Evolutionary conservation across 768 basidiomycete genomes (phyloP).

Genomic region (Chalciporus sphaerocephalus): DNA sequence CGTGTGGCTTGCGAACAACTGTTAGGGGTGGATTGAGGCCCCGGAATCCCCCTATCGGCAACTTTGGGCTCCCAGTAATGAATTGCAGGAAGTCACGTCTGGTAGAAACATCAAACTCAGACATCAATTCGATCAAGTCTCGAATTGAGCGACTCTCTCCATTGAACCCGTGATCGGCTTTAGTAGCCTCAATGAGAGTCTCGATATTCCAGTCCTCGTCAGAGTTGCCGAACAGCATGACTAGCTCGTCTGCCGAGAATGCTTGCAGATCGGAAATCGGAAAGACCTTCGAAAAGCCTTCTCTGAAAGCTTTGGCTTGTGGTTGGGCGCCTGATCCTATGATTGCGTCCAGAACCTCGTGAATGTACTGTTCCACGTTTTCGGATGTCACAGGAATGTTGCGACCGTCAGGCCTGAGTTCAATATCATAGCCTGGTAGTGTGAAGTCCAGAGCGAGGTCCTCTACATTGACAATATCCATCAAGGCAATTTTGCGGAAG

Average conservation of each 20-base stretch:
- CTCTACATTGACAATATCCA: slow-evolving; percentile 66
- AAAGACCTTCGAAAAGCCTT: slow-evolving; percentile 96
- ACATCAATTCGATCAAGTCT: slow-evolving; percentile 82
- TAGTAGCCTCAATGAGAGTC: slow-evolving; percentile 83
- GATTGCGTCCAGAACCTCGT: slow-evolving; percentile 83
- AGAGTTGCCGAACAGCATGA: slow-evolving; percentile 90
- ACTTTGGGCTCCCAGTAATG: slow-evolving; percentile 94
- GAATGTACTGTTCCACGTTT: slow-evolving; percentile 87
- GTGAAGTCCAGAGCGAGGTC: slow-evolving; percentile 96
- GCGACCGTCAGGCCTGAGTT: slow-evolving; percentile 79
- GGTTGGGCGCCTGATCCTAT: slow-evolving; percentile 72
- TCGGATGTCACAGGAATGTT: slow-evolving; percentile 77
- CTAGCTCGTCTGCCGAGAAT: slow-evolving; percentile 93
- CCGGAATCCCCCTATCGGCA: slow-evolving; percentile 96
- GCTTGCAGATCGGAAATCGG: slow-evolving; percentile 85
- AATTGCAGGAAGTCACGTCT: slow-evolving; percentile 93
- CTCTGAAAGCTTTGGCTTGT: slow-evolving; percentile 88
- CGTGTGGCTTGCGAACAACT: slow-evolving; percentile 95
- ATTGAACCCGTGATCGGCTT: slow-evolving; percentile 98
- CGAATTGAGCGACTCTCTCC: slow-evolving; percentile 89
- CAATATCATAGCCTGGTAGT: slow-evolving; percentile 91
- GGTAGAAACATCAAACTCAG: slow-evolving; percentile 64
- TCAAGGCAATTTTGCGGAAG: slow-evolving; percentile 50
- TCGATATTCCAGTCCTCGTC: slow-evolving; percentile 97
- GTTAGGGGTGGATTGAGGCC: slow-evolving; percentile 92